Percentiles rank a stretch among this genome's conserved stretches.
Evolutionary conservation across 2,329 filamentous ascomycete species (phyloP).

Genomic region (Xylariales sp.): DNA sequence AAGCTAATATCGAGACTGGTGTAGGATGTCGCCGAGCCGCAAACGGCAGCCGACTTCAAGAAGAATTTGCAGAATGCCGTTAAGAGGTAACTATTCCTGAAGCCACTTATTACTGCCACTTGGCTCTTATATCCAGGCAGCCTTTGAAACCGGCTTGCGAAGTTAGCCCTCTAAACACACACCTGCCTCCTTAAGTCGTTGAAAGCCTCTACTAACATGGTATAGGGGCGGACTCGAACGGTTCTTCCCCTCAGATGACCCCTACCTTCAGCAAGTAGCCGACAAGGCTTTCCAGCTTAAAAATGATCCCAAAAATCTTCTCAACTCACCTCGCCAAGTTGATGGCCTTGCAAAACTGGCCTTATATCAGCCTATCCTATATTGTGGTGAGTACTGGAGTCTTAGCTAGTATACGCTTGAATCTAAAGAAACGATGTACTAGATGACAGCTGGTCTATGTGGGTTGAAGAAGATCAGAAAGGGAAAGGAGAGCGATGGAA

Average conservation of each 20-base stretch:
- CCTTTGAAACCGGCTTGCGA: background rate
- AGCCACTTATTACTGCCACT: background rate
- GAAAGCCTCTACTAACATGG: conserved; percentile 11
- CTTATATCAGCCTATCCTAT: conserved; percentile 35
- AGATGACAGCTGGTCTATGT: conserved; percentile 39
- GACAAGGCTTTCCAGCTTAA: conserved; percentile 31
- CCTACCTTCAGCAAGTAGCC: conserved; percentile 36
- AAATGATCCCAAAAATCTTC: conserved; percentile 32
- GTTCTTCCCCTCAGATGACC: conserved; percentile 34
- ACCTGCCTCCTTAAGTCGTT: background rate
- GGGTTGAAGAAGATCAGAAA: conserved; percentile 30
- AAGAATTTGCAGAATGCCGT: conserved; percentile 28
- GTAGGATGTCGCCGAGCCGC: conserved; percentile 34
- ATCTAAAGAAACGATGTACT: background rate
- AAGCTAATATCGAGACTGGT: background rate
- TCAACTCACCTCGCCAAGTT: conserved; percentile 33
- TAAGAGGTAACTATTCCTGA: conserved; percentile 16
- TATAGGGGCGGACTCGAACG: conserved; percentile 29
- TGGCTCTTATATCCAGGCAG: background rate
- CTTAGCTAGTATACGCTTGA: background rate
- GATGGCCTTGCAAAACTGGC: conserved; percentile 35
- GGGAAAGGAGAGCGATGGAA: conserved; percentile 31
- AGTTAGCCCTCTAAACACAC: background rate
- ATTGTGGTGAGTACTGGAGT: conserved; percentile 31
- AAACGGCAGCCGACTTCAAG: conserved; percentile 28